Percentiles rank a stretch among this genome's conserved stretches.
phyloP scores from a whole-genome alignment of 352 stramenopile species.

The Phytophthora syringae region DNA sequence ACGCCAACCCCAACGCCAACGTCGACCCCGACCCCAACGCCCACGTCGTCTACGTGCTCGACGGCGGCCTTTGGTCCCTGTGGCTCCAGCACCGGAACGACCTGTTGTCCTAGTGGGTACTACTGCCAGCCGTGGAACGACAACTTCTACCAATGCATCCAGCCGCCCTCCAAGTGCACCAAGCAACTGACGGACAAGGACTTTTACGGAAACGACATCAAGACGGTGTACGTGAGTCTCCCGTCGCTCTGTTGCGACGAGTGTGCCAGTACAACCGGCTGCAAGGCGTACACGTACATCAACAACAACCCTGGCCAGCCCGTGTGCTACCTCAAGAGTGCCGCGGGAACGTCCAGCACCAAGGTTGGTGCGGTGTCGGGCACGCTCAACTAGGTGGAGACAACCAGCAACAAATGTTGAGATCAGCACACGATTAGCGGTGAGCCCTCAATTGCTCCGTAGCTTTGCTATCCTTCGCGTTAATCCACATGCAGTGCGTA shows the following conservation, averaged over 20 bases:
- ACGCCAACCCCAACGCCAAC: constrained; percentile 18
- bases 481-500: too few relatives aligned
- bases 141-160: constrained; percentile 50
- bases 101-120: constrained; percentile 37
- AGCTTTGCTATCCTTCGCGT: too few relatives aligned
- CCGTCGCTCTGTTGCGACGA: constrained; percentile 22
- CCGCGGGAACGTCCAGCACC: constrained; percentile 1
- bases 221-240: constrained; percentile 54
- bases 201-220: constrained; percentile 53
- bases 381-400: background rate
- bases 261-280: constrained; percentile 26
- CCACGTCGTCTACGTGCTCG: constrained; percentile 19
- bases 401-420: too few relatives aligned
- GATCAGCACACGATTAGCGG: too few relatives aligned
- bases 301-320: constrained; percentile 33
- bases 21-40: constrained; percentile 21
- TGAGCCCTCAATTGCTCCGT: too few relatives aligned
- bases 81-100: constrained; percentile 33
- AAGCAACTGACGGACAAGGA: constrained; percentile 48
- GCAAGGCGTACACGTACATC: constrained; percentile 40
- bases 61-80: constrained; percentile 23
- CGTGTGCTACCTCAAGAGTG: constrained; percentile 39
- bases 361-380: constrained; percentile 12
- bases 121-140: constrained; percentile 58
- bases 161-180: constrained; percentile 37